These are phyloP conservation scores for Lablab purpureus DNA, from an alignment of 306 rosid species.

Conservation along the genomic window DNA sequence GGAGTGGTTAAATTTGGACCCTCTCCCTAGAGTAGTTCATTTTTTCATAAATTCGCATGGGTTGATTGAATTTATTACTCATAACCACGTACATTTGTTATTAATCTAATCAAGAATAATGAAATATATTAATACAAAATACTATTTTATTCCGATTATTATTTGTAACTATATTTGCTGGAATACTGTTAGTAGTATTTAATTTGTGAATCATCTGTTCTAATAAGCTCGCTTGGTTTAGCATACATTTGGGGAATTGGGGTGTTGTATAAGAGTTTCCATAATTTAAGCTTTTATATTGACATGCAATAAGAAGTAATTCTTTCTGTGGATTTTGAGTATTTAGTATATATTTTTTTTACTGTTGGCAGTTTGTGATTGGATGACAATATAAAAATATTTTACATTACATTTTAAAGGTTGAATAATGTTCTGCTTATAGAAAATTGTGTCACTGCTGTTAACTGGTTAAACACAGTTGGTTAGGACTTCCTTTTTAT, in stretches of 20 bases:
- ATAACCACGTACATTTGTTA: background rate
- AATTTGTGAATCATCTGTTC: too few relatives aligned
- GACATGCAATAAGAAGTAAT: background rate
- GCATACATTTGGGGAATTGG: too few relatives aligned
- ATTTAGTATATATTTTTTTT: too few relatives aligned
- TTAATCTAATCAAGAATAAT: background rate
- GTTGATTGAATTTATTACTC: background rate
- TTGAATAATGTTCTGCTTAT: background rate
- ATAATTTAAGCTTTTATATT: background rate
- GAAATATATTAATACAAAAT: background rate
- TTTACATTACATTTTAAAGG: conserved; percentile 6
- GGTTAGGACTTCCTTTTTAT: background rate
- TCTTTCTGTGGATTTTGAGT: too few relatives aligned
- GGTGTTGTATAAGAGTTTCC: background rate
- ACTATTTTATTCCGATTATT: background rate
- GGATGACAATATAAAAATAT: too few relatives aligned
- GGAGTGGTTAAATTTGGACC: background rate
- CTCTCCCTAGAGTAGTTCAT: background rate
- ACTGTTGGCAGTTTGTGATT: too few relatives aligned
- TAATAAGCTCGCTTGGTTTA: too few relatives aligned
- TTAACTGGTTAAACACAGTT: conserved; percentile 12
- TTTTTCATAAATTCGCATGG: background rate
- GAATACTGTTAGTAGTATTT: background rate
- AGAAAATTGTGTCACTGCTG: background rate
- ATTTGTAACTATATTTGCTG: conserved; percentile 18